Evolutionary conservation across 2,329 filamentous ascomycete species (phyloP), one percentile per base, ranked within the genome.

Genomic region (Fusarium setosum): DNA sequence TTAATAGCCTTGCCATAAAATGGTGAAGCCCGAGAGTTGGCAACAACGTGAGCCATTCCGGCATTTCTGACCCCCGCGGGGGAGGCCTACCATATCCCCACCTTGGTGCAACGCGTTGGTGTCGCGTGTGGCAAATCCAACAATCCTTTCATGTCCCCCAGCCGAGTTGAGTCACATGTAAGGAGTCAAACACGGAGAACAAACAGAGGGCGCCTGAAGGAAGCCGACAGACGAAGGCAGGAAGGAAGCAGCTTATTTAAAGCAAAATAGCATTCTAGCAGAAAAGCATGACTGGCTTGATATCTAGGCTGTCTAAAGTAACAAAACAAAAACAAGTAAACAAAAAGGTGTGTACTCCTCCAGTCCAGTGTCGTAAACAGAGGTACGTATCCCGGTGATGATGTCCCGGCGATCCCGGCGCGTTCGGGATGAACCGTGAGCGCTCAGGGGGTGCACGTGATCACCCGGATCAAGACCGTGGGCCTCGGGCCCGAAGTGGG

Each of bases 381-480:
- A 24, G 31, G 41, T 11, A 29, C 26, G 11, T 17, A 23, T 11
- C 20, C 21, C 50, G 50, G 50, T 34, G 29, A 35, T 34, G 18
- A 38, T 53, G 29, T 13, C 35, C 37, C 50, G 47, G 41, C 24
- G 26, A 26, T n/a, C n/a, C n/a, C n/a, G n/a, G n/a, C n/a, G n/a
- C n/a, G n/a, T n/a, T 68, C 60, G 64, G 64, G 56, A 51, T 32
- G 60, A 57, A 50, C 56, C 63, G 54, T 50, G 42, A 47, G 44
- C 59, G 47, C 26, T 53, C 50, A 40, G 45, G 51, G 61, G 54
- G 44, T 56, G 18, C 63, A 67, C 63, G 63, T 67, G 63, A 67
- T 41, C 35, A 66, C 58, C 62, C 53, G 62, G 58, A 55, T 54
- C 52, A 49, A 54, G 53, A 66, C 55, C 59, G 55, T 35, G 35